Base-by-base conservation (phyloP, 2,329 filamentous ascomycete genomes). In the Fusarium irregulare region DNA sequence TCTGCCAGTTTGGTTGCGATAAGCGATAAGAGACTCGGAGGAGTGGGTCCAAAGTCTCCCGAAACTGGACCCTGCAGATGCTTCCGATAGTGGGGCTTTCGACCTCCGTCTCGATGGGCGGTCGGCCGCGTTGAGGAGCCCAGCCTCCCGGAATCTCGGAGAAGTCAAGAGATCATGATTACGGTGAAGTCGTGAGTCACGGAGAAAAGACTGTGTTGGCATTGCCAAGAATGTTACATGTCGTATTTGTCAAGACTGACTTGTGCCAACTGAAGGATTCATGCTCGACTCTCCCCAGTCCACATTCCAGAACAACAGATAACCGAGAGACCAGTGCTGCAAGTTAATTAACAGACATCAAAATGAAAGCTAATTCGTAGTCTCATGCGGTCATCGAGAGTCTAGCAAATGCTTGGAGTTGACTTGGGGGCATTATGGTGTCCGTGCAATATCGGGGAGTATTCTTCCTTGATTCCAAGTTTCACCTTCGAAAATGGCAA, bases 21-120 rank as follows among this genome's bases (percentile, higher is more conserved):
- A 76, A 76, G 72, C 51, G 73, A 76, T 75, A 76, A 75, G 70
- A 28, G 18, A 57, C 56, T 49, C 56, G 50, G 58, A 50, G 51
- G 48, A 32, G 56, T 73, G 74, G 74, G 63, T 56, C 64, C 1
- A 7, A 8, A 3, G 20, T 13, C 20, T 47, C 37, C 60, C 60
- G 60, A 60, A 45, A n/a, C 56, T 59, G 57, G 64, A 60, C 55
- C 68, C 72, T 61, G 56, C 18, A 60, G 53, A 56, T 60, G 50
- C 51, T 57, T 54, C 66, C 51, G 45, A 47, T 34, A 47, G 70
- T 58, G 70, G 64, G 51, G 60, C 64, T 46, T 53, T 25, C 18
- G 55, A 30, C 30, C 41, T 34, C 66, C 51, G 66, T 55, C 32
- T 60, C 23, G 44, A 59, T 66, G 65, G 56, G 42, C 27, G 56